Evolutionary conservation across 2,329 filamentous ascomycete genomes (phyloP).

Genomic region (Ascochyta koolunga): DNA sequence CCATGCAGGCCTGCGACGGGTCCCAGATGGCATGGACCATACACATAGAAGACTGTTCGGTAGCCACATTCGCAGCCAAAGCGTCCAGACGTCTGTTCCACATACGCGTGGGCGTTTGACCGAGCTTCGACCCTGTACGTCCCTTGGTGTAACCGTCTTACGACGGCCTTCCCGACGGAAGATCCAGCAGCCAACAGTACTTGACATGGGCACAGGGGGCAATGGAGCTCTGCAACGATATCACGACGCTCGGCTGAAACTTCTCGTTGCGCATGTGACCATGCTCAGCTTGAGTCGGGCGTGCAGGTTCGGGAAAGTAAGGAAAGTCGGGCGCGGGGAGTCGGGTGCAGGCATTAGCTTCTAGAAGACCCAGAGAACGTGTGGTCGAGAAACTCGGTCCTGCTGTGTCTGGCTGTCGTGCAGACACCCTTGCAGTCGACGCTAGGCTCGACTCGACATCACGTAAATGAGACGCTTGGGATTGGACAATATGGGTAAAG

Average conservation of each 20-base stretch:
- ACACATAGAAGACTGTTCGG: not conserved
- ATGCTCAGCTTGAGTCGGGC: not conserved
- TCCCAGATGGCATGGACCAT: not conserved
- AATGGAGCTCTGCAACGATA: not conserved
- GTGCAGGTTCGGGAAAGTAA: not conserved
- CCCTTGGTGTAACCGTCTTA: not conserved
- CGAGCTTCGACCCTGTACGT: not conserved
- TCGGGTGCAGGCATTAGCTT: constrained; percentile 15
- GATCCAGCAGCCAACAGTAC: not conserved
- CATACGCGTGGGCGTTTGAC: not conserved
- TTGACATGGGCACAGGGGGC: not conserved
- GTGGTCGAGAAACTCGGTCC: constrained; percentile 2
- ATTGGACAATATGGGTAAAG: constrained; percentile 28
- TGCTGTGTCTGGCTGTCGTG: constrained; percentile 1
- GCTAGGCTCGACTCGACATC: constrained; percentile 29
- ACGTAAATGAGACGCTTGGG: constrained; percentile 38
- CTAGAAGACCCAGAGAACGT: constrained; percentile 11
- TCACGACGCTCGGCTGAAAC: constrained; percentile 1
- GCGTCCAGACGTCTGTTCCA: not conserved
- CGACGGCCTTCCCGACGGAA: constrained; percentile 7
- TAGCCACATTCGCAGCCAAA: not conserved
- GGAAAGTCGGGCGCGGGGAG: constrained; percentile 1
- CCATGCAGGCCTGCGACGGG: not conserved
- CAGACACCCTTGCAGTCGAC: not conserved
- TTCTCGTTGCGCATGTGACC: constrained; percentile 10